Percentiles rank a stretch among this genome's conserved stretches.
phyloP scores from a whole-genome alignment of 495 filamentous ascomycete genomes.

The Hypoxylon perforatum region DNA sequence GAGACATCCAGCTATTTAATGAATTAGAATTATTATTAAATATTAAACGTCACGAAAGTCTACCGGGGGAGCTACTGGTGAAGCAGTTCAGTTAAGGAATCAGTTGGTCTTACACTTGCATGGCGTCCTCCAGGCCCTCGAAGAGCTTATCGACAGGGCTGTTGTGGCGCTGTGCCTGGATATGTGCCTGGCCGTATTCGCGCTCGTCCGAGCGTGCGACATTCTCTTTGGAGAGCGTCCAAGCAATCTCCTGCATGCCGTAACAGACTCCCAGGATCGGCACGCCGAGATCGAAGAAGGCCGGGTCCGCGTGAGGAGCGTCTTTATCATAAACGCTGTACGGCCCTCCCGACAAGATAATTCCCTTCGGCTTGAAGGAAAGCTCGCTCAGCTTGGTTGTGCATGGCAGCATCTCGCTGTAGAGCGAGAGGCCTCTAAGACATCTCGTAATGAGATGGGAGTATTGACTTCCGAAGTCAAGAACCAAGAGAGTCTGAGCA shows the following conservation, averaged over 20 bases:
- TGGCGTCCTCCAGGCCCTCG: constrained; percentile 70
- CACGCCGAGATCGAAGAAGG: constrained; percentile 80
- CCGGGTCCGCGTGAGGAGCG: constrained; percentile 76
- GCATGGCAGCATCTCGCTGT: constrained; percentile 92
- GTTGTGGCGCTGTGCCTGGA: constrained; percentile 57
- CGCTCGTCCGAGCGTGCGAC: constrained; percentile 77
- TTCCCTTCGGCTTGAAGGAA: constrained; percentile 81
- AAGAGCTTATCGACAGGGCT: constrained; percentile 79
- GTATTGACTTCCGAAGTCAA: constrained; percentile 76
- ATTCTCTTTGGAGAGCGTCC: constrained; percentile 71
- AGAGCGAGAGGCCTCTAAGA: constrained; percentile 81
- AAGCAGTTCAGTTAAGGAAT: too few species aligned
- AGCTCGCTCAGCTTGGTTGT: constrained; percentile 86
- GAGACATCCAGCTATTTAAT: constrained; percentile 82
- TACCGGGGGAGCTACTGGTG: too few species aligned
- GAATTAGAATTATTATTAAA: constrained; percentile 2
- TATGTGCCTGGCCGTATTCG: constrained; percentile 76
- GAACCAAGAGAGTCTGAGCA: constrained; percentile 65
- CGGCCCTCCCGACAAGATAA: constrained; percentile 80
- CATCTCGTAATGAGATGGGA: constrained; percentile 81
- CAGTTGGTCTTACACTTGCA: constrained; percentile 46
- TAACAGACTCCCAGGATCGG: constrained; percentile 84
- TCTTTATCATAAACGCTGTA: constrained; percentile 69
- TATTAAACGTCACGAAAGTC: too few species aligned
- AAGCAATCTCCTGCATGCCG: constrained; percentile 85